These are phyloP conservation scores for Colletotrichum nymphaeae DNA, from an alignment of 2,329 filamentous ascomycete species.

Conservation along the genomic window DNA sequence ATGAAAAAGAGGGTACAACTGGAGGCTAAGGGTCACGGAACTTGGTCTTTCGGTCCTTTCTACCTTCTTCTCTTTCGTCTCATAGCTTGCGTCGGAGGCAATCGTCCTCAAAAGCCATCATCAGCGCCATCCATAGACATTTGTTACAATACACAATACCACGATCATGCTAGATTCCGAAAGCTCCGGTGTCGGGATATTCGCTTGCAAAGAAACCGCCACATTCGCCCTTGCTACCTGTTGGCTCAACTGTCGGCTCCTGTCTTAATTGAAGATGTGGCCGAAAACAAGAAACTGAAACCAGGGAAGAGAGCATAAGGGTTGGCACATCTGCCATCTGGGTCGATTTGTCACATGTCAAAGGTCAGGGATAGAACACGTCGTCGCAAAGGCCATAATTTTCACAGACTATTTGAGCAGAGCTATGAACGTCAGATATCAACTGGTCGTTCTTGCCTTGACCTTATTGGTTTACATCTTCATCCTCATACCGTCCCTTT, in stretches of 20 bases:
- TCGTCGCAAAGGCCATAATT: too few relatives aligned
- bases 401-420: too few relatives aligned
- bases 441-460: not conserved
- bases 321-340: too few relatives aligned
- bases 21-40: conserved; percentile 49
- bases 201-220: too few relatives aligned
- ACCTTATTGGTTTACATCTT: not conserved
- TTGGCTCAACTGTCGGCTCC: too few relatives aligned
- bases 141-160: not conserved
- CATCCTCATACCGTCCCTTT: not conserved
- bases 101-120: not conserved
- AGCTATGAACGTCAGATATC: not conserved
- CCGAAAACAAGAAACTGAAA: too few relatives aligned
- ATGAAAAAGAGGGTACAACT: conserved; percentile 66
- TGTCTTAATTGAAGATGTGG: too few relatives aligned
- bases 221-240: too few relatives aligned
- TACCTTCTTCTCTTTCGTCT: not conserved
- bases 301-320: too few relatives aligned
- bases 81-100: conserved; percentile 18
- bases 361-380: too few relatives aligned
- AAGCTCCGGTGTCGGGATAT: not conserved
- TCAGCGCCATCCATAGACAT: conserved; percentile 21
- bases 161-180: not conserved
- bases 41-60: not conserved
- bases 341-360: too few relatives aligned